Conservation (phyloP, 2,329 filamentous ascomycete genomes). For the Gnomoniopsis sp. region DNA sequence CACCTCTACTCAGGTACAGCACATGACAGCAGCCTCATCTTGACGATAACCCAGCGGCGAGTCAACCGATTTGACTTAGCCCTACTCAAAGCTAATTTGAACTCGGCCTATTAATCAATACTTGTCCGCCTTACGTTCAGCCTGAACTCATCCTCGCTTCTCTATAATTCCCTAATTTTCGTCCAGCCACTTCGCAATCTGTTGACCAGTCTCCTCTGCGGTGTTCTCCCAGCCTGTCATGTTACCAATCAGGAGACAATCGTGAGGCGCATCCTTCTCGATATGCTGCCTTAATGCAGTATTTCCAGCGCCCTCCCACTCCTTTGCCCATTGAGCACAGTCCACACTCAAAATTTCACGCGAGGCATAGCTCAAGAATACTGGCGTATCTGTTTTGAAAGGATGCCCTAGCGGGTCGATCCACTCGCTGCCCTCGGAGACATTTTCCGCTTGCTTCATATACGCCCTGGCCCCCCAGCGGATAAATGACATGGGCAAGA, state of each 20-base stretch:
- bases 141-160: background rate
- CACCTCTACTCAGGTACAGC: too few species aligned
- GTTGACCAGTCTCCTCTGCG: background rate
- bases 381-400: constrained; percentile 34
- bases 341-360: constrained; percentile 40
- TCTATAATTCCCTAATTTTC: background rate
- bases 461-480: constrained; percentile 39
- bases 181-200: constrained; percentile 10
- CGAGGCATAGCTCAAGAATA: constrained; percentile 38
- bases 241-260: constrained; percentile 36
- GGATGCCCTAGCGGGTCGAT: constrained; percentile 32
- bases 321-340: constrained; percentile 31
- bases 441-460: constrained; percentile 18
- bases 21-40: too few species aligned
- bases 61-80: too few species aligned
- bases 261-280: constrained; percentile 37
- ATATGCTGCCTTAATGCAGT: constrained; percentile 29
- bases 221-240: constrained; percentile 35
- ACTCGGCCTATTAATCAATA: background rate
- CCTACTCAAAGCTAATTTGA: too few species aligned
- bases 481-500: constrained; percentile 1
- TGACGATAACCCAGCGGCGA: too few species aligned
- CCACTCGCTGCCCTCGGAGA: constrained; percentile 28
- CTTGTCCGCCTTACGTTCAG: background rate
- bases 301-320: constrained; percentile 33